These are phyloP conservation scores for Fraxinus xanthoxyloides DNA, from an alignment of 305 asterid species.

Conservation along the genomic window DNA sequence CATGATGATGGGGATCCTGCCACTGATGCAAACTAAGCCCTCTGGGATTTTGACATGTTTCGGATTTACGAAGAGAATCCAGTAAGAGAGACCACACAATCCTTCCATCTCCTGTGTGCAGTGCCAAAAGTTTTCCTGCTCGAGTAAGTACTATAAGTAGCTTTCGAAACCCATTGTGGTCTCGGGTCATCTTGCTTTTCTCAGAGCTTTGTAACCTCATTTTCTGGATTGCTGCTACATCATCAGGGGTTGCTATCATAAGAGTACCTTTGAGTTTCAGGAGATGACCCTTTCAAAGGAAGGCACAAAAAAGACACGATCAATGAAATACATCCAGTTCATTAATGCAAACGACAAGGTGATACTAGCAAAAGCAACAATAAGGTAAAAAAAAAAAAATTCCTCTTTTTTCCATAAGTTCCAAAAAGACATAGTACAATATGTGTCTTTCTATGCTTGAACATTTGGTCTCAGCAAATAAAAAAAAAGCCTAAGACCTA, in stretches of 20 bases:
- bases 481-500: background rate
- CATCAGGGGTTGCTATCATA: constrained; percentile 90
- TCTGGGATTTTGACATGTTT: constrained; percentile 62
- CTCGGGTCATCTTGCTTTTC: constrained; percentile 92
- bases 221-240: constrained; percentile 76
- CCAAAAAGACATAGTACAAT: constrained; percentile 8
- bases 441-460: background rate
- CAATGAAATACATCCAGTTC: constrained; percentile 21
- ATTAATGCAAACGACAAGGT: constrained; percentile 3
- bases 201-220: constrained; percentile 81
- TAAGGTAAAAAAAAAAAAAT: background rate
- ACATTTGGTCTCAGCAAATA: constrained; percentile 12
- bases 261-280: constrained; percentile 91
- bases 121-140: constrained; percentile 83
- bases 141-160: constrained; percentile 85
- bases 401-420: constrained; percentile 3
- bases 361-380: constrained; percentile 15
- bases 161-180: constrained; percentile 74
- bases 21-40: constrained; percentile 78
- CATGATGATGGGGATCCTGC: constrained; percentile 99
- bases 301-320: constrained; percentile 24
- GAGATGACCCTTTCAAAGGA: constrained; percentile 71
- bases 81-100: constrained; percentile 66
- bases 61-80: constrained; percentile 70
- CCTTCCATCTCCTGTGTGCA: constrained; percentile 96